A percentile compares a stretch with the other conserved stretches of the same genome.
phyloP scores from a whole-genome alignment of 345 rosid genomes.

The Iberis pinnata region DNA sequence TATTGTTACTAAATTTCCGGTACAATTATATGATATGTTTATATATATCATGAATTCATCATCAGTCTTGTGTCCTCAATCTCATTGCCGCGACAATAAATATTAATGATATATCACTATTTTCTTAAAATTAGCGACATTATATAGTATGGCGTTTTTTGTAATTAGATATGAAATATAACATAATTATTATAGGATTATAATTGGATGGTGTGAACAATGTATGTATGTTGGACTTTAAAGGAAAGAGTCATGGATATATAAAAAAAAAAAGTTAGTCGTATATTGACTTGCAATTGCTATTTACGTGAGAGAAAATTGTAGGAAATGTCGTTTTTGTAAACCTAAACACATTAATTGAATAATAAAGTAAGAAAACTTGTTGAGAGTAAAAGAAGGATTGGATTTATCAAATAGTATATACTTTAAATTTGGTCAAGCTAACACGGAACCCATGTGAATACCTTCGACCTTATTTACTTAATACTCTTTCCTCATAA shows the following conservation, averaged over 20 bases:
- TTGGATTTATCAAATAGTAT: not conserved
- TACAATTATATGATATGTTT: too few relatives aligned
- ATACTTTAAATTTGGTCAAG: conserved; percentile 32
- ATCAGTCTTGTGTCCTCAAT: too few relatives aligned
- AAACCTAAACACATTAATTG: conserved; percentile 30
- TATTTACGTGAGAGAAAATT: conserved; percentile 20
- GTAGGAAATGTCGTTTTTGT: conserved; percentile 20
- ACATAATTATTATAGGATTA: conserved; percentile 5
- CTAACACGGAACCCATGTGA: conserved; percentile 33
- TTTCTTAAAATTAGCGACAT: too few relatives aligned
- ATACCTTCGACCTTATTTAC: conserved; percentile 21
- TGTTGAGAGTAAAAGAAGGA: conserved; percentile 13
- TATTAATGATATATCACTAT: not conserved
- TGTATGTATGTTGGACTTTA: not conserved
- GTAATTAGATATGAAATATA: conserved; percentile 5
- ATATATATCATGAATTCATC: too few relatives aligned
- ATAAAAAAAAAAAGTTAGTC: not conserved
- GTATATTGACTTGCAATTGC: not conserved
- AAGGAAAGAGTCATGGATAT: too few relatives aligned
- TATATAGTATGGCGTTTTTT: not conserved
- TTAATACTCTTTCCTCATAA: conserved; percentile 23
- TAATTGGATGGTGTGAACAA: not conserved
- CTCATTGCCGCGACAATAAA: too few relatives aligned
- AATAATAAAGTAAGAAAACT: conserved; percentile 27
- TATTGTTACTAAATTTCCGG: too few relatives aligned